These are phyloP conservation scores for Tubosaeta sp. DNA, from an alignment of 768 basidiomycete genomes.

Conservation along the genomic window DNA sequence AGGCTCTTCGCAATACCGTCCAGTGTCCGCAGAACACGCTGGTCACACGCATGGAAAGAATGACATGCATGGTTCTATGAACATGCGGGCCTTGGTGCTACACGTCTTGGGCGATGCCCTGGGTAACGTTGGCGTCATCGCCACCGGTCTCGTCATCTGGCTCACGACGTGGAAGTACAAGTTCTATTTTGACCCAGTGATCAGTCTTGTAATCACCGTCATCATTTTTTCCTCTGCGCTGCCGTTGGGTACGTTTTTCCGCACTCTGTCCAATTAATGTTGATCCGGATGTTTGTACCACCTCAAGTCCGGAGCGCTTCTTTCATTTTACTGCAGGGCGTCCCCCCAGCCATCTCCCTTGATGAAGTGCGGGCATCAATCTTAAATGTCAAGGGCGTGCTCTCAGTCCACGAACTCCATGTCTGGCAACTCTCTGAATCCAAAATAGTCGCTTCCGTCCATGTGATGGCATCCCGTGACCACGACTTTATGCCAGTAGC, in stretches of 20 bases:
- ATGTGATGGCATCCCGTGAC: conserved; percentile 78
- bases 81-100: conserved; percentile 92
- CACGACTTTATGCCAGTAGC: conserved; percentile 92
- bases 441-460: conserved; percentile 93
- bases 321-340: conserved; percentile 92
- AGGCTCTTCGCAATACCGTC: conserved; percentile 2
- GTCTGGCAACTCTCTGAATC: conserved; percentile 97
- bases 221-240: conserved; percentile 97
- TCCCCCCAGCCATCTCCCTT: conserved; percentile 83
- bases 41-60: conserved; percentile 21
- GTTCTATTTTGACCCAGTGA: conserved; percentile 89
- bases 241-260: conserved; percentile 62
- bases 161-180: conserved; percentile 78
- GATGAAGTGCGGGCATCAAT: conserved; percentile 87
- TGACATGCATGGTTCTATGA: conserved; percentile 76
- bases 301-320: conserved; percentile 77
- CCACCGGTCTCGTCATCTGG: conserved; percentile 94
- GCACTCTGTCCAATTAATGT: background rate
- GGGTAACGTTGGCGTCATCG: conserved; percentile 96
- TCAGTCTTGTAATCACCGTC: conserved; percentile 89
- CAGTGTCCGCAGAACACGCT: conserved; percentile 15
- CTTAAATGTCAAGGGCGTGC: conserved; percentile 73
- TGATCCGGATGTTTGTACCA: conserved; percentile 10
- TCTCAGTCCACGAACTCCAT: conserved; percentile 88
- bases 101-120: conserved; percentile 97